phyloP scores from a whole-genome alignment of 2,329 filamentous ascomycete species.

The Aspergillus quadricinctus region DNA sequence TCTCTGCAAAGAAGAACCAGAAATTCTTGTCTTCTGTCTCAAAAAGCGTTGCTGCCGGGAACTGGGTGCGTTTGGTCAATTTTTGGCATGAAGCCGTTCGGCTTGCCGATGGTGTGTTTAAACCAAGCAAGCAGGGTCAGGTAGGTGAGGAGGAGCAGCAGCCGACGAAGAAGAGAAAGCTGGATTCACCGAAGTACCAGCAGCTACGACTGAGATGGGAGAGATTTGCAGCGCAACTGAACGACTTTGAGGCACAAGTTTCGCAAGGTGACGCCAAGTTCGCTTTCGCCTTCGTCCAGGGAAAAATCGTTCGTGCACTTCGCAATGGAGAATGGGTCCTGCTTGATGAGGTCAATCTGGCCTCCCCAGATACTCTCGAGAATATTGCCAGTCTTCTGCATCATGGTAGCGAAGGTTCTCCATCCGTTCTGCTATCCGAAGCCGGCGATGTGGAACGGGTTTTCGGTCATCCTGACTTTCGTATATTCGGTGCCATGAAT shows the following conservation, averaged over 20 bases:
- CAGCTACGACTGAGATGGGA: slow-evolving; percentile 71
- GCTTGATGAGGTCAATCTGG: slow-evolving; percentile 94
- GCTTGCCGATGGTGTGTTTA: slow-evolving; percentile 72
- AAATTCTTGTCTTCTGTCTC: slow-evolving; percentile 76
- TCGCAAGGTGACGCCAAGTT: slow-evolving; percentile 72
- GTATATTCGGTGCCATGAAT: slow-evolving; percentile 98
- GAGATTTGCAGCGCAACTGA: slow-evolving; percentile 67
- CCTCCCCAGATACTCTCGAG: slow-evolving; percentile 89
- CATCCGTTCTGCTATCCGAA: slow-evolving; percentile 86
- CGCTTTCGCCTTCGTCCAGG: slow-evolving; percentile 93
- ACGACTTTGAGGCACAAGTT: slow-evolving; percentile 72
- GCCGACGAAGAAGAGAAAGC: slow-evolving; percentile 66
- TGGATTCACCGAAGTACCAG: slow-evolving; percentile 50
- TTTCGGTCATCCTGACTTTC: slow-evolving; percentile 83
- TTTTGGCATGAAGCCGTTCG: slow-evolving; percentile 85
- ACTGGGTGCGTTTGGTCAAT: slow-evolving; percentile 82
- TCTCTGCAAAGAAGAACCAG: slow-evolving; percentile 82
- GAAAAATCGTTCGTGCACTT: slow-evolving; percentile 92
- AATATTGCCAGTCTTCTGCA: slow-evolving; percentile 84
- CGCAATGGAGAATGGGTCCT: slow-evolving; percentile 96
- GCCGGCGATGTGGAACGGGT: slow-evolving; percentile 90
- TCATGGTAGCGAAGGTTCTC: slow-evolving; percentile 64
- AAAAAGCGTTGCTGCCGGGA: slow-evolving; percentile 73
- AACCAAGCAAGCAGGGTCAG: slow-evolving; percentile 41
- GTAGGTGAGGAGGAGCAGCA: slow-evolving; percentile 55